These are phyloP conservation scores for Chrysanthemum lavandulifolium DNA, from an alignment of 129 eudicot genomes.

Conservation along the genomic window DNA sequence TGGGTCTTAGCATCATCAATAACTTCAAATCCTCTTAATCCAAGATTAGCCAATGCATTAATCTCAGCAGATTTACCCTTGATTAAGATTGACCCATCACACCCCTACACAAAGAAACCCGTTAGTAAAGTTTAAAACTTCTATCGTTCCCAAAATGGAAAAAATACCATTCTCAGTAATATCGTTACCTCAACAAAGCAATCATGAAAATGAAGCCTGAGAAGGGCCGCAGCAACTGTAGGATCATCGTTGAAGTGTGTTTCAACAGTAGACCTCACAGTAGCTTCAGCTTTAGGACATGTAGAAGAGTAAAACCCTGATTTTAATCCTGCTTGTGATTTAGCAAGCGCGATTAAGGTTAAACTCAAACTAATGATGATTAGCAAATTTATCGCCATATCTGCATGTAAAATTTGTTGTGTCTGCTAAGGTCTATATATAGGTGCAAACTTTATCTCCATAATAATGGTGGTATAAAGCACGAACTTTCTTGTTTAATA, in stretches of 20 bases:
- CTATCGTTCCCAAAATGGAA: background rate
- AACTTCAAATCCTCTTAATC: constrained; percentile 81
- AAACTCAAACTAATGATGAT: constrained; percentile 18
- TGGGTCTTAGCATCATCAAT: constrained; percentile 81
- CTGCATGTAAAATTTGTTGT: constrained; percentile 8
- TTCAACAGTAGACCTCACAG: constrained; percentile 68
- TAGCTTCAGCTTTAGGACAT: constrained; percentile 70
- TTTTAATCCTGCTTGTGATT: constrained; percentile 47
- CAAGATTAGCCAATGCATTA: constrained; percentile 58
- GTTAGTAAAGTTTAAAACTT: constrained; percentile 22
- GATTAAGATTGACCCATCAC: constrained; percentile 79
- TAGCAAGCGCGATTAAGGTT: constrained; percentile 20
- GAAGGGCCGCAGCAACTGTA: constrained; percentile 67
- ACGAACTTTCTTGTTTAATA: constrained; percentile 13
- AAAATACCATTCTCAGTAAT: constrained; percentile 2
- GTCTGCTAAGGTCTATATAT: background rate
- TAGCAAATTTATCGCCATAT: constrained; percentile 35
- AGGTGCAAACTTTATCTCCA: background rate
- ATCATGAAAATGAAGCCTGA: constrained; percentile 85
- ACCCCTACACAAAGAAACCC: constrained; percentile 49
- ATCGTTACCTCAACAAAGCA: constrained; percentile 76
- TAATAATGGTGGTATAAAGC: constrained; percentile 4
- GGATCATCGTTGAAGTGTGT: constrained; percentile 54
- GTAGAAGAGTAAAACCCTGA: constrained; percentile 63
- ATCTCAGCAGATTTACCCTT: constrained; percentile 60